Base-by-base conservation (phyloP, 768 basidiomycete genomes). In the Mycena leptocephala region DNA sequence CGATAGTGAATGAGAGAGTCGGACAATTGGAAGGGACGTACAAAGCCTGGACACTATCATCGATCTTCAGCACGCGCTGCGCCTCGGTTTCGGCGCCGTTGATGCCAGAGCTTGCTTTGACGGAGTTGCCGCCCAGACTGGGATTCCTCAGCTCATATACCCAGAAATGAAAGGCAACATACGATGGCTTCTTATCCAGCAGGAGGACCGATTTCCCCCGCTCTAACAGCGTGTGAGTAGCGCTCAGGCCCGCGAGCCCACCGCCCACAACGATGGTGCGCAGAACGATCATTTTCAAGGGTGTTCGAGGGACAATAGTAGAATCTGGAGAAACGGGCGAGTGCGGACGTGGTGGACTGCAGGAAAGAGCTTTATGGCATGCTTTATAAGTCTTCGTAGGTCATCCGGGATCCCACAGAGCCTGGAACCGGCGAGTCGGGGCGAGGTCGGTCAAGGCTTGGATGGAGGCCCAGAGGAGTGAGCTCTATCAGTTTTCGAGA, bases 171-270 rank as follows among this genome's bases (percentile, higher is more conserved):
- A 33, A 39, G 32, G 10, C 8, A 2, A 78, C 79, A 32, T 71
- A 82, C 81, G 76, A 74, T 10, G 80, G 79, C 63, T 79, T 79
- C 75, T 82, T 82, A 84, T 95, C 95, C 37, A 95, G 88, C 53
- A 95, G 84, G 46, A 95, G 85, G 9, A 95, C 94, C 80, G 90
- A 93, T 10, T 90, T 92, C 32, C 94, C 95, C 39, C 93, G 88
- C 84, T 95, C 94, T 56, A 95, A 89, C 48, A 95, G 89, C 14
- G 94, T 94, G 83, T 95, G 94, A 28, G 94, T 93, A n/a, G 95
- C 94, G 68, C 91, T 91, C 73, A 74, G 58, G 4, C 72, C 72
- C 22, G 65, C 72, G 7, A 68, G 30, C 1, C 72, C 72, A 20
- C 72, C 72, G 26, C 72, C 72, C 14, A 74, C 72, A 13, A 74